phyloP scores from a whole-genome alignment of 345 rosid genomes.

The Eucalyptus camaldulensis region DNA sequence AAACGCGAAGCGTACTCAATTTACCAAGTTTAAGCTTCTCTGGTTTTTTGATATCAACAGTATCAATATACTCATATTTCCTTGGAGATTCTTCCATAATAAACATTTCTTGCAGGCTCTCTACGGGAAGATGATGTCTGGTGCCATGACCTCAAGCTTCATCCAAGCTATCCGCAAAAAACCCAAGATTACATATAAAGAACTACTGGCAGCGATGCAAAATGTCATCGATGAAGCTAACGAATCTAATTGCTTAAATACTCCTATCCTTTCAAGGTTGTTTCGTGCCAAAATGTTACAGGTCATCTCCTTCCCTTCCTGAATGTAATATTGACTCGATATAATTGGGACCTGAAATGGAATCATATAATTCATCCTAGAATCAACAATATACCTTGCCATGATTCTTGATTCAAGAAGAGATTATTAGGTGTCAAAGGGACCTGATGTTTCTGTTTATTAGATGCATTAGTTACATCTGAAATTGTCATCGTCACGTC shows the following conservation, averaged over 20 bases:
- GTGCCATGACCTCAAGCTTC: constrained; percentile 30
- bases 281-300: constrained; percentile 6
- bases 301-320: constrained; percentile 1
- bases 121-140: constrained; percentile 16
- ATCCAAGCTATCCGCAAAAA: background rate
- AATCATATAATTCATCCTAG: background rate
- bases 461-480: background rate
- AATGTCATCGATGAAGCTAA: constrained; percentile 12
- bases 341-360: background rate
- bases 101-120: constrained; percentile 14
- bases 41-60: background rate
- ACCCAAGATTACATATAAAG: constrained; percentile 13
- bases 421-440: background rate
- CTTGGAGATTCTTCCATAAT: background rate
- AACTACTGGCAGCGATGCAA: constrained; percentile 7
- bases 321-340: background rate
- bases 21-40: background rate
- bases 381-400: background rate
- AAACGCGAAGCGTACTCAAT: background rate
- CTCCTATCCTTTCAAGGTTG: constrained; percentile 5
- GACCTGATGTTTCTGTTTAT: background rate
- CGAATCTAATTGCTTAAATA: constrained; percentile 1
- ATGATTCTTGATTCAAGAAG: background rate
- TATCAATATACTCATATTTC: background rate
- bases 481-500: background rate